Evolutionary conservation across 2,329 filamentous ascomycete species (phyloP).

Genomic region (Verticillium albo-atrum): DNA sequence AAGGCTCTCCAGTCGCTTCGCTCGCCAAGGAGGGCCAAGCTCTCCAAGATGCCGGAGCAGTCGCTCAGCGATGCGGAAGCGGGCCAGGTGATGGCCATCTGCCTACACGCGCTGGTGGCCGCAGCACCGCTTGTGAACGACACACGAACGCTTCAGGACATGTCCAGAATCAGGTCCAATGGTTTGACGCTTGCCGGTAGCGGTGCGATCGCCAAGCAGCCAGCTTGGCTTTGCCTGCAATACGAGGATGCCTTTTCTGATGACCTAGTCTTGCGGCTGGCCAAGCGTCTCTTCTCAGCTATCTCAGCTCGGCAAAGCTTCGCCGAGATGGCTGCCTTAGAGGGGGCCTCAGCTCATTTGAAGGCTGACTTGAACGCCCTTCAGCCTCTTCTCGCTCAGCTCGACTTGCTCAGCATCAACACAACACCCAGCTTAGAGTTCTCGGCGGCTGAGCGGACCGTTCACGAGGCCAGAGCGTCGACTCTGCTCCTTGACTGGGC

Average conservation of each 20-base stretch:
- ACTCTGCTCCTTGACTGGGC: constrained; percentile 66
- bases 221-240: constrained; percentile 46
- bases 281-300: constrained; percentile 53
- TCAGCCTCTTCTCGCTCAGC: constrained; percentile 44
- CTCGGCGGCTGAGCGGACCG: constrained; percentile 41
- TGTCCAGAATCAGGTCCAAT: constrained; percentile 56
- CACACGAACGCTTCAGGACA: constrained; percentile 46
- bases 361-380: constrained; percentile 37
- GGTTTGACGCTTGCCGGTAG: constrained; percentile 45
- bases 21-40: constrained; percentile 30
- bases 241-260: constrained; percentile 62
- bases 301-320: constrained; percentile 50
- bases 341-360: constrained; percentile 26
- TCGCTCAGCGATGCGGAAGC: constrained; percentile 44
- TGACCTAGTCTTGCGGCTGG: constrained; percentile 54
- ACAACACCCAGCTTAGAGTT: constrained; percentile 42
- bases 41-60: constrained; percentile 27
- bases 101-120: constrained; percentile 58
- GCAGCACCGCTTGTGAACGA: constrained; percentile 47
- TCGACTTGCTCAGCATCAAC: constrained; percentile 47
- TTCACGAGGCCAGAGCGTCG: constrained; percentile 54
- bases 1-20: constrained; percentile 34
- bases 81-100: constrained; percentile 52
- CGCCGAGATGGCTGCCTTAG: constrained; percentile 34
- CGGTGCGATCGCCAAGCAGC: constrained; percentile 40